Base-by-base conservation (phyloP, 2,329 filamentous ascomycete genomes). In the Macroventuria anomochaeta region DNA sequence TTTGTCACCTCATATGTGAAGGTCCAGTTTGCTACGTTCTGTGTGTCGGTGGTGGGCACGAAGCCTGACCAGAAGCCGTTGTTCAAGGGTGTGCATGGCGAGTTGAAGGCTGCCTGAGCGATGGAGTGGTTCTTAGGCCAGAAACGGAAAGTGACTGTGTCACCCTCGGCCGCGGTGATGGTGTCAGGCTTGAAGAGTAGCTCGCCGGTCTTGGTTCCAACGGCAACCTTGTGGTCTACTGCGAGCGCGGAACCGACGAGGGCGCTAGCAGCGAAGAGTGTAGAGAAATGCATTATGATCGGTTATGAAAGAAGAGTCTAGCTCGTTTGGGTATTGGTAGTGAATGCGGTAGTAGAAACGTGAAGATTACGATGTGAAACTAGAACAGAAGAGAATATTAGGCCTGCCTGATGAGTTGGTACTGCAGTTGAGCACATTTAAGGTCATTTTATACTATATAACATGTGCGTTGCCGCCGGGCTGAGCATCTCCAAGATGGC, bases 261-360 rank as follows among this genome's bases (percentile, higher is more conserved):
- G 58, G 70, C 67, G 44, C 67, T 58, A 51, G 69, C 64, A 57
- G 70, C 58, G 56, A 73, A 59, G 59, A 72, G 46, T 56, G 67
- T 66, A 44, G 71, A 69, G 71, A 75, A 75, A 68, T 61, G 72
- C 73, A 75, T 75, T 66, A 59, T 75, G 70, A 68, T 69, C 68
- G 61, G 63, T 59, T 58, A 58, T 42, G 21, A 37, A 20, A 21
- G 32, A 59, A 67, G 71, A 69, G 62, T 59, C 68, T 72, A 69
- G 72, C 69, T 72, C 66, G 67, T 63, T 64, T 64, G 29, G 60
- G 60, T 62, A 48, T 46, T 47, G 54, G 59, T 39, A 39, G 38
- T 34, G 29, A 44, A 23, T 29, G 33, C 10, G 33, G 21, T 38
- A 11, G 26, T 39, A 54, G 55, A 58, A 65, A 58, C 25, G 64